Conservation (phyloP, 2,329 filamentous ascomycete species). For the Claviceps humidiphila region DNA sequence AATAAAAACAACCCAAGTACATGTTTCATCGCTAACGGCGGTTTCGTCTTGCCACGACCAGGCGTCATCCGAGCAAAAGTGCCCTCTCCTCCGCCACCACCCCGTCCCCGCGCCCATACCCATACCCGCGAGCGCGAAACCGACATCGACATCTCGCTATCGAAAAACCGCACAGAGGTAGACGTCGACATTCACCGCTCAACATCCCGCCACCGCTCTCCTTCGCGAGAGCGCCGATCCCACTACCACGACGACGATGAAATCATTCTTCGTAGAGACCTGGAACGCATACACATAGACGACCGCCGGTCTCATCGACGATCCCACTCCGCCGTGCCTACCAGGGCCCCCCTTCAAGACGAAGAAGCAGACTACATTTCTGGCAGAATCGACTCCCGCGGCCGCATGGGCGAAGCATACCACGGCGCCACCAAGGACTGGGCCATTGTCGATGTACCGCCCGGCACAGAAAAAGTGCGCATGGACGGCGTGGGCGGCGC, state of each 20-base stretch:
- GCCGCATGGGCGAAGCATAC: slow-evolving; percentile 58
- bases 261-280: slow-evolving; percentile 47
- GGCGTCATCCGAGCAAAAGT: slow-evolving; percentile 31
- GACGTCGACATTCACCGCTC: slow-evolving; percentile 42
- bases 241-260: slow-evolving; percentile 53
- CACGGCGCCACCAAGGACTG: slow-evolving; percentile 65
- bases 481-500: slow-evolving; percentile 69
- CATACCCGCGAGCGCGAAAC: slow-evolving; percentile 29
- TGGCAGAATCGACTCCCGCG: slow-evolving; percentile 42
- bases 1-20: neutral
- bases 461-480: slow-evolving; percentile 67
- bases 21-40: too few species aligned
- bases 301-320: slow-evolving; percentile 32
- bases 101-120: slow-evolving; percentile 21
- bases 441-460: slow-evolving; percentile 73
- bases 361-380: slow-evolving; percentile 54
- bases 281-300: slow-evolving; percentile 32
- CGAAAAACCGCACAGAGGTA: slow-evolving; percentile 41
- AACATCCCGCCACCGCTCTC: slow-evolving; percentile 16
- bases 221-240: slow-evolving; percentile 26
- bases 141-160: slow-evolving; percentile 48
- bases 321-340: slow-evolving; percentile 36
- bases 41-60: slow-evolving; percentile 11
- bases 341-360: slow-evolving; percentile 24
- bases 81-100: slow-evolving; percentile 34